Percentiles rank a stretch among this genome's conserved stretches.
Evolutionary conservation across 2,329 filamentous ascomycete species (phyloP).

Genomic region (Nemania serpens): DNA sequence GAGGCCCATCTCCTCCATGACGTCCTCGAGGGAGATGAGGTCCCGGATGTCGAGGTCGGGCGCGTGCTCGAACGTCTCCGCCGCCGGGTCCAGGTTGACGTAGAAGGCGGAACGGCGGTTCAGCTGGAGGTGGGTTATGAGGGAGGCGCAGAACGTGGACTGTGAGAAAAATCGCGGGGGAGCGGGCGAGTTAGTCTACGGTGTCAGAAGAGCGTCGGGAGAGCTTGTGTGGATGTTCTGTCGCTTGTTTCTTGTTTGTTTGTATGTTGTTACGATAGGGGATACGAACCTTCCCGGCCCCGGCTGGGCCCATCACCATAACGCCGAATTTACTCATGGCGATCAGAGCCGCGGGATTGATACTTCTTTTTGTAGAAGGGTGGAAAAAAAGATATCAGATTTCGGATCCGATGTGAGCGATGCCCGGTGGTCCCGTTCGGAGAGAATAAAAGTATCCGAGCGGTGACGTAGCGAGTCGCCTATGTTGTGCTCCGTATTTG

Average conservation of each 20-base stretch:
- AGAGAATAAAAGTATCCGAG: not conserved
- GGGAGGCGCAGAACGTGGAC: conserved; percentile 91
- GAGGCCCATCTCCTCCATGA: conserved; percentile 74
- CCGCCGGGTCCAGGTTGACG: conserved; percentile 96
- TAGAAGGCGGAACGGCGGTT: conserved; percentile 95
- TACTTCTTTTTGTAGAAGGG: too few relatives aligned
- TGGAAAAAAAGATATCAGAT: too few relatives aligned
- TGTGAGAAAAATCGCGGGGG: conserved; percentile 44
- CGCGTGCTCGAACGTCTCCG: conserved; percentile 87
- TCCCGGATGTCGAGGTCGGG: conserved; percentile 87
- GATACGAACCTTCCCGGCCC: conserved; percentile 78
- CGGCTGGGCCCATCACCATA: conserved; percentile 94
- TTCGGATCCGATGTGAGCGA: not conserved
- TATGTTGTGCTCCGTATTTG: not conserved
- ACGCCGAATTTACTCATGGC: conserved; percentile 92
- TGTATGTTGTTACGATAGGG: not conserved
- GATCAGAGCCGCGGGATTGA: conserved; percentile 1
- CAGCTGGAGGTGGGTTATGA: conserved; percentile 90
- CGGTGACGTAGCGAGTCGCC: not conserved
- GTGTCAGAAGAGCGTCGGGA: too few relatives aligned
- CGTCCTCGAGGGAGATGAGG: conserved; percentile 81
- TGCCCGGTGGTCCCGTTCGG: not conserved
- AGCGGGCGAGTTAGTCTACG: not conserved
- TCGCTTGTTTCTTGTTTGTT: not conserved
- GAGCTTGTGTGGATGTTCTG: not conserved